Base-by-base conservation (phyloP, 192 early-diverging fungal species). In the Lunasporangiospora selenospora region DNA sequence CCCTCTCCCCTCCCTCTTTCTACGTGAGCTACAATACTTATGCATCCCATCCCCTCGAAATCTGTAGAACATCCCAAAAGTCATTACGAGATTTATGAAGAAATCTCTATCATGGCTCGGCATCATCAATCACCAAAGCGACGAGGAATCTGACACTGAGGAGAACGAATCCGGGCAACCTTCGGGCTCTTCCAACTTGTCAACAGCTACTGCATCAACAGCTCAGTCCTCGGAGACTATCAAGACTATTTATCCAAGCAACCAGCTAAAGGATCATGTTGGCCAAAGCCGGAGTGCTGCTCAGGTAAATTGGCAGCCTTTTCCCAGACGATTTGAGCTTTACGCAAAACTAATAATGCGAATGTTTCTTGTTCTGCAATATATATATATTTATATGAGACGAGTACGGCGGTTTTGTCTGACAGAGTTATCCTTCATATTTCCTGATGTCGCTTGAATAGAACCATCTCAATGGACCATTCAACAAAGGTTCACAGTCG, bases 71-170 rank as follows among this genome's bases (percentile, higher is more conserved):
- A 41, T 67, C 13, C 65, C 65, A 8, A 42, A 33, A 7, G 49
- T 59, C 3, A 47, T 67, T n/a, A 34, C 33, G 16, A 41, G 27
- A 26, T 54, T 67, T 24, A 30, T 67, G 9, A 67, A 67, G 31
- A 58, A 52, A 6, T 58, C 65, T 3, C 23, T 67, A 3, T 46
- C 4, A 1, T 67, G 55, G 49, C 36, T 67, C 10, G 65, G 65
- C n/a, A 53, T 67, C n/a, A 52, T 49, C n/a, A n/a, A n/a, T n/a
- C n/a, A n/a, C 3, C n/a, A 33, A 13, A 13, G 34, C 19, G 61
- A 63, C 1, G 46, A 40, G 29, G 33, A 50, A 0, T 21, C 38
- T 3, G 58, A 60, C 19, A 10, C 46, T n/a, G 58, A 42, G 15
- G 32, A 53, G 31, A 23, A 53, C 27, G 36, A 13, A 63, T 51